phyloP scores from a whole-genome alignment of 768 basidiomycete species.

The Termitomyces titanicus region DNA sequence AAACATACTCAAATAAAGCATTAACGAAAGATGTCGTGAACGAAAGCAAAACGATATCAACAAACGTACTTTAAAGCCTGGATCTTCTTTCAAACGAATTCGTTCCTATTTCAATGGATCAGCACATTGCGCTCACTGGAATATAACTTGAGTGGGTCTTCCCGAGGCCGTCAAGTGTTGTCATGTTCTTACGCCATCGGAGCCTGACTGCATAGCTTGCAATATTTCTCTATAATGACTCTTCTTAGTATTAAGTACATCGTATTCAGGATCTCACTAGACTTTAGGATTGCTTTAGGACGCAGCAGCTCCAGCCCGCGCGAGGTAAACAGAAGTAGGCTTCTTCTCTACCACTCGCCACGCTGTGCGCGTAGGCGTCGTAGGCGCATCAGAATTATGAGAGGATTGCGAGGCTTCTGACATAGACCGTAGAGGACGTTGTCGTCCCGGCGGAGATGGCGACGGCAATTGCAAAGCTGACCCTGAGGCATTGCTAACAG shows the following conservation, averaged over 20 bases:
- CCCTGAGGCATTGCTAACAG: background rate
- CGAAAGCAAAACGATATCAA: background rate
- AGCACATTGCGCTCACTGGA: background rate
- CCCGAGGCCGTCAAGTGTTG: background rate
- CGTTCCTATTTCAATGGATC: too few relatives aligned
- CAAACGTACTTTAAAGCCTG: background rate
- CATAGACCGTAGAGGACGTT: background rate
- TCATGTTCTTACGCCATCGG: background rate
- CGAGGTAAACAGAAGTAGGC: background rate
- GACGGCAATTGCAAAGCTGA: background rate
- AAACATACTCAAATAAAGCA: too few relatives aligned
- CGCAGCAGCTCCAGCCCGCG: background rate
- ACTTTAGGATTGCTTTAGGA: background rate
- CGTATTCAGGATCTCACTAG: background rate
- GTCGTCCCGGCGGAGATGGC: background rate
- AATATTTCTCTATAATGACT: background rate
- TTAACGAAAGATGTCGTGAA: background rate
- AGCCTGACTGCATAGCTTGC: background rate
- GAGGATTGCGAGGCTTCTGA: conserved; percentile 1
- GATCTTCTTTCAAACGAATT: too few relatives aligned
- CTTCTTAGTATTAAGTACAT: background rate
- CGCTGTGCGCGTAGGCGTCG: conserved; percentile 10
- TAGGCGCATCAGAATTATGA: background rate
- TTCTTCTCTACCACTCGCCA: conserved; percentile 10
- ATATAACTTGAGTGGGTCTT: background rate